Percentiles rank a stretch among this genome's conserved stretches.
Conservation (phyloP, 2,329 filamentous ascomycete genomes). For the Ophiostoma angusticollis region DNA sequence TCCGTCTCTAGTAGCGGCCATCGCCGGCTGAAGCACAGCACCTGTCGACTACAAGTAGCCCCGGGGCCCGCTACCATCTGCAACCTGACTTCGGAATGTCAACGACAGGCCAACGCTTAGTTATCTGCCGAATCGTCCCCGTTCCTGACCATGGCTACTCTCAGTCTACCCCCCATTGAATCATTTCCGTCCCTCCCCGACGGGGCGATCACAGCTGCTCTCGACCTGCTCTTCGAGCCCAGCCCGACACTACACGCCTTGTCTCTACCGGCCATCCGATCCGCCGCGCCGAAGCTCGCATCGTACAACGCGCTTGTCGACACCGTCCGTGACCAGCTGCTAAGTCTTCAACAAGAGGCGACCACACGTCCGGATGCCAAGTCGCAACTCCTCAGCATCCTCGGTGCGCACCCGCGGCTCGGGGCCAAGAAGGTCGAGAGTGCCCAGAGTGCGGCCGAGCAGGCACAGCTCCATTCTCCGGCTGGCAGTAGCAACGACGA, state of each 20-base stretch:
- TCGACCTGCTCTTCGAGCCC: conserved; percentile 79
- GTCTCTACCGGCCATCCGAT: conserved; percentile 52
- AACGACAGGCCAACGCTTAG: too few species aligned
- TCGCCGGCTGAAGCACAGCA: conserved; percentile 3
- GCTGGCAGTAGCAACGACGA: conserved; percentile 44
- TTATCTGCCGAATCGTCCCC: too few species aligned
- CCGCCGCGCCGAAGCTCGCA: conserved; percentile 40
- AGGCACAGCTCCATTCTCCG: conserved; percentile 55
- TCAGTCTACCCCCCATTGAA: conserved; percentile 43
- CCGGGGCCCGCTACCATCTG: background rate
- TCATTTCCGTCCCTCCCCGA: conserved; percentile 43
- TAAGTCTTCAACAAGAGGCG: conserved; percentile 36
- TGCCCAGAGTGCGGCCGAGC: conserved; percentile 66
- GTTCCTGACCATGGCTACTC: conserved; percentile 9
- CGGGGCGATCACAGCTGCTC: conserved; percentile 39
- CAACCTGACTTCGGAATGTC: too few species aligned
- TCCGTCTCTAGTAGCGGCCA: conserved; percentile 9
- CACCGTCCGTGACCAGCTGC: conserved; percentile 50
- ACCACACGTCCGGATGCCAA: conserved; percentile 29
- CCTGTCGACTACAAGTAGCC: background rate
- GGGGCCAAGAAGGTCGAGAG: conserved; percentile 75
- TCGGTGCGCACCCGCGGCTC: conserved; percentile 71
- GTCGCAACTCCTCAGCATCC: conserved; percentile 53
- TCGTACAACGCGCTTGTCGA: conserved; percentile 60
- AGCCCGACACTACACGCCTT: conserved; percentile 61